These are phyloP conservation scores for Iberis amara DNA, from an alignment of 441 rosid species.

Conservation along the genomic window DNA sequence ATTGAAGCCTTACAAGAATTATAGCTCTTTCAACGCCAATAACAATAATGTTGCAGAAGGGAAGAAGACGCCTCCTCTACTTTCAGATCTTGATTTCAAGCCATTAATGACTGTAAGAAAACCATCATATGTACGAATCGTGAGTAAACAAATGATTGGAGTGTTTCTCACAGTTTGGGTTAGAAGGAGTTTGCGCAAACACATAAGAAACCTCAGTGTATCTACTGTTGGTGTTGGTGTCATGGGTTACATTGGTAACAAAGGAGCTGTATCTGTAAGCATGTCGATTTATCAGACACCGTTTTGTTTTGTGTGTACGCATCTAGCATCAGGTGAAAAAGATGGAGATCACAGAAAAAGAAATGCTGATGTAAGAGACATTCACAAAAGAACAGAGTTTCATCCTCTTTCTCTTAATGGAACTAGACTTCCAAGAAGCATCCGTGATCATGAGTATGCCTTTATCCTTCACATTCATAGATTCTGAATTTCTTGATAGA, in stretches of 20 bases:
- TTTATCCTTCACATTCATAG: background rate
- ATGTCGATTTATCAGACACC: background rate
- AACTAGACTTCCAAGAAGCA: too few relatives aligned
- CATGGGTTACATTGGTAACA: background rate
- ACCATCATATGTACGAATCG: background rate
- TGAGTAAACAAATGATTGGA: background rate
- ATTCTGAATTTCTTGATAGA: too few relatives aligned
- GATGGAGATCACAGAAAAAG: background rate
- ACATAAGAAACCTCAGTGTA: background rate
- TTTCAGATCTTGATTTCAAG: slow-evolving; percentile 21
- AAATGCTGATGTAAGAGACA: background rate
- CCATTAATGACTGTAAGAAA: too few relatives aligned
- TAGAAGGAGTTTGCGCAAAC: background rate
- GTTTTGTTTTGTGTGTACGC: background rate
- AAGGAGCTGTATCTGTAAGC: background rate
- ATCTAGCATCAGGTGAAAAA: background rate
- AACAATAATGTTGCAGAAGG: background rate
- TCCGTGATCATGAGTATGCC: slow-evolving; percentile 2
- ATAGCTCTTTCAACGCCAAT: slow-evolving; percentile 20
- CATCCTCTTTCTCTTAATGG: slow-evolving; percentile 36
- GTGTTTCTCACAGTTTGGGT: background rate
- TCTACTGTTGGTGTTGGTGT: background rate
- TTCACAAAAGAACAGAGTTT: background rate
- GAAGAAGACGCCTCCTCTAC: slow-evolving; percentile 20
- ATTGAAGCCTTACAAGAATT: slow-evolving; percentile 31